Evolutionary conservation across 257 asterid genomes (phyloP).

Genomic region (Fraxinus anomala): DNA sequence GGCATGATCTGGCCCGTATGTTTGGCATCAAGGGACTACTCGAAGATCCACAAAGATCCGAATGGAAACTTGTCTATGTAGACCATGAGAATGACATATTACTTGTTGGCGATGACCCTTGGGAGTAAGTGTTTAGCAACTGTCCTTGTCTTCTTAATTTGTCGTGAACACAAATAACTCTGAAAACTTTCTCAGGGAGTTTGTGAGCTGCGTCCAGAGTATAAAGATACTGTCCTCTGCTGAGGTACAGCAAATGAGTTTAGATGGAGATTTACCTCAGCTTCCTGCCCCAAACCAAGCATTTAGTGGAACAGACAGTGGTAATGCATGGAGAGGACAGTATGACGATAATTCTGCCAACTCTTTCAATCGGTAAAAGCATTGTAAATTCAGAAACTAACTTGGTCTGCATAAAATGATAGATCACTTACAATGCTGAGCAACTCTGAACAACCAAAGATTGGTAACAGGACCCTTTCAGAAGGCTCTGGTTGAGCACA

Average conservation of each 20-base stretch:
- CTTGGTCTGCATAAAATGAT: conserved; percentile 6
- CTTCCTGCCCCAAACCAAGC: conserved; percentile 74
- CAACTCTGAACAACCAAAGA: neutral
- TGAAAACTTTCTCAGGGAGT: conserved; percentile 55
- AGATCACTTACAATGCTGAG: neutral
- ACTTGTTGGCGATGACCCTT: conserved; percentile 88
- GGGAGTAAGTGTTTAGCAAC: conserved; percentile 67
- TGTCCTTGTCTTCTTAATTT: neutral
- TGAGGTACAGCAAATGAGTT: conserved; percentile 93
- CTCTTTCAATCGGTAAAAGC: conserved; percentile 60
- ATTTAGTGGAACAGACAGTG: conserved; percentile 84
- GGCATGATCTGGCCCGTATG: conserved; percentile 88
- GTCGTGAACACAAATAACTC: neutral
- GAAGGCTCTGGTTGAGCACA: neutral
- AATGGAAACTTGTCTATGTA: conserved; percentile 90
- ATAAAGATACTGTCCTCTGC: conserved; percentile 82
- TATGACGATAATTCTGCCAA: conserved; percentile 69
- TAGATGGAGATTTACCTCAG: conserved; percentile 82
- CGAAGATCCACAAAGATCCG: conserved; percentile 84
- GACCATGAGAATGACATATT: conserved; percentile 84
- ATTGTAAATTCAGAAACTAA: neutral
- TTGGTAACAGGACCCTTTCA: neutral
- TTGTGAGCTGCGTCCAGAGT: conserved; percentile 93
- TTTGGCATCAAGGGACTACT: conserved; percentile 90
- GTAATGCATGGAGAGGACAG: conserved; percentile 80